Evolutionary conservation across 768 basidiomycete species (phyloP), one percentile per base, ranked within the genome.

Genomic region (Pulveroboletus sp.): DNA sequence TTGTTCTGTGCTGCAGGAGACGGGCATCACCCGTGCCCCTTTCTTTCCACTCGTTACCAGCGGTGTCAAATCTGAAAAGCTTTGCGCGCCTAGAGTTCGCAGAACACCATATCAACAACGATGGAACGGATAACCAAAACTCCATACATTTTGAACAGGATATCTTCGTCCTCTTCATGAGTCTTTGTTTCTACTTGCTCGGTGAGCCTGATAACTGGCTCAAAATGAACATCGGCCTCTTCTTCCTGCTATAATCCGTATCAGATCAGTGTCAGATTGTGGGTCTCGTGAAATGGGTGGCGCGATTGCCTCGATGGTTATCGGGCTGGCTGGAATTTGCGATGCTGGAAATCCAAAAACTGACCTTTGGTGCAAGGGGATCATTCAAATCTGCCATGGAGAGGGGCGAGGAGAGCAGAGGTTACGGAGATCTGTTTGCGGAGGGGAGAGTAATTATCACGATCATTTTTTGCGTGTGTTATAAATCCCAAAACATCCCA

Each of bases 171-270:
- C 68, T 98, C 96, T 70, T 99, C 96, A 65, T 79, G 74, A 7
- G 95, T 98, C 82, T 94, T 94, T 49, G 84, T 86, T 68, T 93
- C 90, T 55, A 99, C 89, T 67, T 91, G 84, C 71, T 99, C 89
- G 8, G 93, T 95, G 71, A 98, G 89, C 72, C 83, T 90, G 76
- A 96, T 86, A 53, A 98, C 90, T 44, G 96, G 96, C 73, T 96
- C 94, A 71, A 93, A 98, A 60, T 93, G 89, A 59, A 81, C 80
- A 71, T 95, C 92, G 73, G 77, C 63, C 71, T 93, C 90, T 69
- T 95, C 93, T 53, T 82, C 78, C 61, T 74, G 63, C 61, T 61
- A 42, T 53, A 55, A 58, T 55, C 37, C 53, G 47, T 21, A 59
- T 54, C 50, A 63, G 63, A 68, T 61, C 61, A 65, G 59, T 37